A percentile compares a stretch with the other conserved stretches of the same genome.
Evolutionary conservation across 2,329 filamentous ascomycete genomes (phyloP).

Genomic region (Fusarium tjaetaba): DNA sequence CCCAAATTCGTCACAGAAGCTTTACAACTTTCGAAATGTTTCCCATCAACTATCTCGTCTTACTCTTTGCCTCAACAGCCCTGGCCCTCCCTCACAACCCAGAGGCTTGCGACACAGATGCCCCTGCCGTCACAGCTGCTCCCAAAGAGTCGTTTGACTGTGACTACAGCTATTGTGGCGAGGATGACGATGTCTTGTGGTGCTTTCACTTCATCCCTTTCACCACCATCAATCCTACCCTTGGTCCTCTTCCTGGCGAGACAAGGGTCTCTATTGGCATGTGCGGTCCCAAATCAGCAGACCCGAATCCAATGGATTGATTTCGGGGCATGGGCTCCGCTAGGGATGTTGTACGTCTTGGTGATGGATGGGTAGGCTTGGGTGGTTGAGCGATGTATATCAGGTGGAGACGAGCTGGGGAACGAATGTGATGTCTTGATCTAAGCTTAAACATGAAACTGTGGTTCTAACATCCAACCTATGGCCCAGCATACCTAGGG

Average conservation of each 20-base stretch:
- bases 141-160: conserved; percentile 42
- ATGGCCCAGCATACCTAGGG: conserved; percentile 4
- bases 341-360: neutral
- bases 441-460: conserved; percentile 1
- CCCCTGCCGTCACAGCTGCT: conserved; percentile 9
- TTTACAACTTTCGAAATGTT: conserved; percentile 9
- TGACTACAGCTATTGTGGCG: conserved; percentile 51
- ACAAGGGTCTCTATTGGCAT: conserved; percentile 46
- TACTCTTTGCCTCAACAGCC: conserved; percentile 10
- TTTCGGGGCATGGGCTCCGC: neutral
- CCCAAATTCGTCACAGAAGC: neutral
- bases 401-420: neutral
- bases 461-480: conserved; percentile 4
- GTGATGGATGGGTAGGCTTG: neutral
- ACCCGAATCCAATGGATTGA: neutral
- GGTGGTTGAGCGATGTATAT: neutral
- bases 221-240: conserved; percentile 47
- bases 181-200: conserved; percentile 46
- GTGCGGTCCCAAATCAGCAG: conserved; percentile 36
- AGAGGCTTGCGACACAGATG: neutral
- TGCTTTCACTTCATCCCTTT: conserved; percentile 54
- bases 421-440: conserved; percentile 23
- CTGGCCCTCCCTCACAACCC: conserved; percentile 15
- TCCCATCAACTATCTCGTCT: neutral
- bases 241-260: conserved; percentile 52